These are phyloP conservation scores for Apophysomyces ossiformis DNA, from an alignment of 371 early-diverging fungal species.

Conservation along the genomic window DNA sequence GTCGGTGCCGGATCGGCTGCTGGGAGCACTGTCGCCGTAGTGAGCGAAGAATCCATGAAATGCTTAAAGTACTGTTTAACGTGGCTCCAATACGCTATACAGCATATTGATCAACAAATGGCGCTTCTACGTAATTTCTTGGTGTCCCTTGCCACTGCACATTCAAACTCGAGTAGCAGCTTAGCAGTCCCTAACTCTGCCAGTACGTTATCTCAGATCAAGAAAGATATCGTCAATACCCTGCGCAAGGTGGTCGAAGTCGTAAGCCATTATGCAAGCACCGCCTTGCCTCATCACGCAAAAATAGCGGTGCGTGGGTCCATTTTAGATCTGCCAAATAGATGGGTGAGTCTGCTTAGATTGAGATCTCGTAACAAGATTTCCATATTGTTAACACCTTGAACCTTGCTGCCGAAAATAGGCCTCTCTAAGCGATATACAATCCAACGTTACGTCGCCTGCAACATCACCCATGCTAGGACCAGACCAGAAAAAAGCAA, in stretches of 20 bases:
- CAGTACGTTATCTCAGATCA: slow-evolving; percentile 63
- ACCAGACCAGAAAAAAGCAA: slow-evolving; percentile 26
- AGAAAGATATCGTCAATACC: slow-evolving; percentile 84
- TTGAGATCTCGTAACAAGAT: not conserved
- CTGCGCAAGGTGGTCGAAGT: slow-evolving; percentile 87
- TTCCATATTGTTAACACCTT: too few species aligned
- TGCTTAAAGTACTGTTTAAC: slow-evolving; percentile 79
- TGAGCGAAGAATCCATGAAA: slow-evolving; percentile 81
- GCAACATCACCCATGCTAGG: slow-evolving; percentile 42
- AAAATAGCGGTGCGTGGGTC: slow-evolving; percentile 81
- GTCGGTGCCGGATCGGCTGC: slow-evolving; percentile 69
- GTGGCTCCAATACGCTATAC: slow-evolving; percentile 85
- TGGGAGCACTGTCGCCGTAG: slow-evolving; percentile 71
- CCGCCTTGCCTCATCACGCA: slow-evolving; percentile 86
- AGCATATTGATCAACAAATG: slow-evolving; percentile 83
- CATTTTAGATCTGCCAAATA: slow-evolving; percentile 81
- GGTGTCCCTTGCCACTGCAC: slow-evolving; percentile 52
- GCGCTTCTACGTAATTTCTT: slow-evolving; percentile 67
- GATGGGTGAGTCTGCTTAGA: slow-evolving; percentile 65
- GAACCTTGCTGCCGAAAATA: slow-evolving; percentile 3
- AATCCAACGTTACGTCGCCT: slow-evolving; percentile 47
- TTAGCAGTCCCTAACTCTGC: slow-evolving; percentile 20
- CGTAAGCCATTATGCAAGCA: slow-evolving; percentile 86
- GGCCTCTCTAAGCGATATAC: slow-evolving; percentile 37
- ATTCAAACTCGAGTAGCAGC: slow-evolving; percentile 14